Evolutionary conservation across 2,329 filamentous ascomycete species (phyloP), one percentile per base, ranked within the genome.

Genomic region (Cladobotryum mycophilum): DNA sequence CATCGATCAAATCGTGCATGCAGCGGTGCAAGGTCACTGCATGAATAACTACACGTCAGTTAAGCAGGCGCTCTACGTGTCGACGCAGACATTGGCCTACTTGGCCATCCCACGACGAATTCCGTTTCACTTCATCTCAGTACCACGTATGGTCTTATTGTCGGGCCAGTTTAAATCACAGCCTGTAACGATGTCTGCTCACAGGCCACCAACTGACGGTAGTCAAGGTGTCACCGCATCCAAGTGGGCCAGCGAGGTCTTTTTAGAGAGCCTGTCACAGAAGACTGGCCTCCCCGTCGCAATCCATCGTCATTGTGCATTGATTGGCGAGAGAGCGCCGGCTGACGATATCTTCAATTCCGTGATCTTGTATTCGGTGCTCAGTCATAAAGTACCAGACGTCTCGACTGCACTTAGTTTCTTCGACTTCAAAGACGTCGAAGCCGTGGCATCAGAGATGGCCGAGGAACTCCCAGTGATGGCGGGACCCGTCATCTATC

Each of bases 1-100:
- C 18, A 33, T 62, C 1, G 67, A 74, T 55, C 55, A 74, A 2
- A 72, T 84, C 45, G 74, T 85, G 34, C 81, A 76, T 58, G 64
- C 62, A 42, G 72, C 69, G 11, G 69, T 68, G n/a, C 62, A 67
- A 38, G 58, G 56, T 17, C 64, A 52, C 20, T 69, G 56, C 58
- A 51, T 59, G 52, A 64, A 70, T 45, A 54, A 53, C 5, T 70
- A 69, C 58, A 18, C 45, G 1, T 53, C 57, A 2, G 54, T 70
- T 0, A 45, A 45, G n/a, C 49, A 56, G 3, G 33, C n/a, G 1
- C 30, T 56, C 14, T 69, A 70, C 45, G 37, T 67, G 2, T 37
- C 42, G 0, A 69, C 63, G 6, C 54, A 57, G 12, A 56, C 60
- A n/a, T 51, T 71, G 2, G 57, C 60, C 1, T 45, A 48, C 7